Percentiles rank a stretch among this genome's conserved stretches.
phyloP scores from a whole-genome alignment of 768 basidiomycete species.

The Sistotremastrum suecicum region DNA sequence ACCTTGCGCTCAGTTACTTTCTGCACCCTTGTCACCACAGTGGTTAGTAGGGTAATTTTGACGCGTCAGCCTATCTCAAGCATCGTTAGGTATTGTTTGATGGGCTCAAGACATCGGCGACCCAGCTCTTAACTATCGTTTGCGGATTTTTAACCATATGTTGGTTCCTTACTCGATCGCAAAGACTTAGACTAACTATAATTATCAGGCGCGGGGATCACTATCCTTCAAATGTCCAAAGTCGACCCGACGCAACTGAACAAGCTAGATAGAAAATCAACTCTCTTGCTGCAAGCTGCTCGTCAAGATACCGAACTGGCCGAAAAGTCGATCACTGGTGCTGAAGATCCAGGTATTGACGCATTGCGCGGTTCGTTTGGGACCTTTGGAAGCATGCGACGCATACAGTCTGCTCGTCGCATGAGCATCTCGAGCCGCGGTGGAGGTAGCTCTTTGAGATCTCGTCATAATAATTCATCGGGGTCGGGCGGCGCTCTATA shows the following conservation, averaged over 20 bases:
- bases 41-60: constrained; percentile 25
- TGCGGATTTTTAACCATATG: constrained; percentile 88
- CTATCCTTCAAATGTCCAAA: constrained; percentile 90
- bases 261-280: constrained; percentile 76
- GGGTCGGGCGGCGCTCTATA: constrained; percentile 3
- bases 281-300: constrained; percentile 82
- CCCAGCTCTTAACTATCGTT: constrained; percentile 79
- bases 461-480: constrained; percentile 19
- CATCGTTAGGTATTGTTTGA: constrained; percentile 62
- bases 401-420: constrained; percentile 17
- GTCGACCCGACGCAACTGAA: constrained; percentile 73
- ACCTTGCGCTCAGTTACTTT: constrained; percentile 46
- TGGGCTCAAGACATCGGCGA: constrained; percentile 65
- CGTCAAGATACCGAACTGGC: constrained; percentile 49
- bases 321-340: constrained; percentile 40
- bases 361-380: constrained; percentile 86
- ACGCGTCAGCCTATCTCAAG: background rate
- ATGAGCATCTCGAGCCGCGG: constrained; percentile 14
- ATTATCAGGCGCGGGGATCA: constrained; percentile 56
- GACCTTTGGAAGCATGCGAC: constrained; percentile 79
- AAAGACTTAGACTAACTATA: background rate
- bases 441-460: constrained; percentile 19
- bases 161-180: background rate
- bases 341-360: constrained; percentile 90
- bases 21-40: constrained; percentile 72